Evolutionary conservation across 768 basidiomycete genomes (phyloP), one percentile per base, ranked within the genome.

Genomic region (Tephrocybe sp.): DNA sequence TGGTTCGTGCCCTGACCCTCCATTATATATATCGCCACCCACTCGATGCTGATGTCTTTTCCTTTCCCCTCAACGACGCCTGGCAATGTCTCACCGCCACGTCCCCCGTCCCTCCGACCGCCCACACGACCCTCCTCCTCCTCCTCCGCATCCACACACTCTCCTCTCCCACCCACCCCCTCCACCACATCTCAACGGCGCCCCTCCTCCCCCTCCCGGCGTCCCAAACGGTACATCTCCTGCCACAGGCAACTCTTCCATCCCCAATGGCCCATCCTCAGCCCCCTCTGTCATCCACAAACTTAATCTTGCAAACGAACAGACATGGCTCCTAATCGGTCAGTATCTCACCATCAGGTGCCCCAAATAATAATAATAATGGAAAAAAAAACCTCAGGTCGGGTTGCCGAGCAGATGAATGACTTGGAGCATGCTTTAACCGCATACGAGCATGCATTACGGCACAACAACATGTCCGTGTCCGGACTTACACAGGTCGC

Each of bases 291-390:
- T 83, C 45, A 81, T 90, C 52, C 82, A 86, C 68, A 90, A 90
- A 55, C 78, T 97, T 45, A 83, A 87, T 18, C 72, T 77, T 29
- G 91, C 93, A 43, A 95, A 97, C 68, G 94, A 95, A 64, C 87
- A 91, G 68, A 95, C 94, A 36, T 97, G 94, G 94, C 81, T 94
- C 54, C 73, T 94, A 59, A 94, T 95, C 66, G 94, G 93, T 91
- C 63, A 38, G 38, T 50, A 51, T 36, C 33, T 51, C 49, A 47
- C 40, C 24, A n/a, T n/a, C n/a, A n/a, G n/a, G n/a, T n/a, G n/a
- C n/a, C n/a, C n/a, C n/a, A n/a, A n/a, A n/a, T n/a, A n/a, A n/a
- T n/a, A n/a, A n/a, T n/a, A n/a, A n/a, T n/a, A n/a, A n/a, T n/a
- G n/a, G n/a, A n/a, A n/a, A n/a, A n/a, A n/a, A n/a, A n/a, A n/a